Conservation (phyloP, 768 basidiomycete genomes). For the Suillus subaureus region DNA sequence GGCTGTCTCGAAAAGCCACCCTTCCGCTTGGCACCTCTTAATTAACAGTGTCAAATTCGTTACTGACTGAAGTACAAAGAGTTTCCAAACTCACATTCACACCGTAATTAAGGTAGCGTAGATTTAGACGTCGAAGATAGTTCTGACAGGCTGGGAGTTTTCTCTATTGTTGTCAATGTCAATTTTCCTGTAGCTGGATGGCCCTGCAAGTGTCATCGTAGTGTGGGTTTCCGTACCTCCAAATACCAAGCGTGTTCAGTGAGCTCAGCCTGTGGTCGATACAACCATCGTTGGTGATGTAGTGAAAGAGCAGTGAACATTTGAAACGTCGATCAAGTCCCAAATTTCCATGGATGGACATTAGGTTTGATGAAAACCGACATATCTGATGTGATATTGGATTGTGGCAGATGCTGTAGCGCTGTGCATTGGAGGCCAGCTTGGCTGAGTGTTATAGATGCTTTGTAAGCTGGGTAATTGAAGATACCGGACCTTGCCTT, state of each 20-base stretch:
- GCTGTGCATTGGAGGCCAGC: no score
- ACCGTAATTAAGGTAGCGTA: background rate
- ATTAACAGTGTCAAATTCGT: background rate
- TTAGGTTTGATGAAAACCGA: background rate
- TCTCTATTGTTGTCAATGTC: background rate
- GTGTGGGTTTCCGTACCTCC: background rate
- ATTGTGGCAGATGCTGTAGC: background rate
- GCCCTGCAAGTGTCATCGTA: no score
- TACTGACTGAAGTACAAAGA: background rate
- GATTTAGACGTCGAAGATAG: background rate
- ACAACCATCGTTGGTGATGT: no score
- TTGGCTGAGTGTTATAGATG: background rate
- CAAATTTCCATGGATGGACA: no score
- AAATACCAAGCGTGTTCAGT: no score
- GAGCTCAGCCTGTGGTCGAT: background rate
- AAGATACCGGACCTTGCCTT: background rate
- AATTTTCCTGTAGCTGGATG: background rate
- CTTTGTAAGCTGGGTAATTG: slow-evolving; percentile 4
- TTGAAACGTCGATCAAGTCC: background rate
- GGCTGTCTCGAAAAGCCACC: no score
- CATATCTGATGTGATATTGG: background rate
- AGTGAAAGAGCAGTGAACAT: background rate
- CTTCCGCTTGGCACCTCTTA: no score
- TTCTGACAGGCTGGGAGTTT: background rate
- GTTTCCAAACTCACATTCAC: background rate